Base-by-base conservation (phyloP, 306 rosid species). In the Fragaria iinumae region DNA sequence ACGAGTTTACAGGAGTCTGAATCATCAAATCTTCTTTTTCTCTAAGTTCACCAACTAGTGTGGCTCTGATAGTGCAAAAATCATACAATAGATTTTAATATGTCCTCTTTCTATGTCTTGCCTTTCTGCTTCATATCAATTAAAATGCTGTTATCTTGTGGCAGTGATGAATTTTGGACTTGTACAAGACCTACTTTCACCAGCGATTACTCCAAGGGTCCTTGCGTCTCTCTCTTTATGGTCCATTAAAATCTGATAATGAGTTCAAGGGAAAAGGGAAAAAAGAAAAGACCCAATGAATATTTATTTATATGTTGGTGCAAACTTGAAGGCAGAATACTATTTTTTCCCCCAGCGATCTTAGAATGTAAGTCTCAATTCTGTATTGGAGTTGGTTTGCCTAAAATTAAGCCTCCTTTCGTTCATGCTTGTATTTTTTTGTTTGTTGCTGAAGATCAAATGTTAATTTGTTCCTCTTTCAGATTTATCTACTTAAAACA, bases 151-250 rank as follows among this genome's bases (percentile, higher is more conserved):
- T 18, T 0, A 39, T 64, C 79, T 9, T 65, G n/a, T 78, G 83
- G 84, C 93, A 94, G 98, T 5, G 96, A 89, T 85, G 98, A 95
- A 83, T 90, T 92, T 75, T 89, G 96, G 97, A 90, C 43, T 60
- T 92, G 70, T 92, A 92, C 89, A 89, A 86, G 86, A 85, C 68
- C 80, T 90, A 87, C 14, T 88, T 95, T 60, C 96, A 92, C 80
- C 88, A 76, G 62, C 83, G 80, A 4, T 72, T 94, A 70, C 83
- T 89, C 6, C 82, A 83, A 67, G 92, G 96, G 50, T 53, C 81
- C 75, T 68, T 88, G 68, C 91, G 90, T 65, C 77, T 94, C 4
- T 87, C 90, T 78, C 90, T 92, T 43, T 89, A 81, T 50, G 98
- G 96, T 69, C 85, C 87, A 27, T 76, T 84, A 78, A 76, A 75